Evolutionary conservation across 208 protist genomes (phyloP).

Genomic region (Angomonas ambiguus): DNA sequence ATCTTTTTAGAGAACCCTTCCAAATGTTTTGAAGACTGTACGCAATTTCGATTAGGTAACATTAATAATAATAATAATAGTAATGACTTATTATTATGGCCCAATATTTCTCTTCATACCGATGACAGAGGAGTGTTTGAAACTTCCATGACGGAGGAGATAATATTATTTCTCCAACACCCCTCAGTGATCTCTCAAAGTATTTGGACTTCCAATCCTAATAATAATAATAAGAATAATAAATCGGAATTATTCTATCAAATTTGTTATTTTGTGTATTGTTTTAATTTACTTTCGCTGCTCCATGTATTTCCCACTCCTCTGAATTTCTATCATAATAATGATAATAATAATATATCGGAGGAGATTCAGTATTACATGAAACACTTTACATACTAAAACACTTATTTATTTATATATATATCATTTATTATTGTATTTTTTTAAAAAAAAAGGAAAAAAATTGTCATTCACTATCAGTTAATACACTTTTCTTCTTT

Average conservation of each 20-base stretch:
- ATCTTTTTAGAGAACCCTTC: not conserved
- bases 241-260: not conserved
- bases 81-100: conserved; percentile 13
- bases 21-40: not conserved
- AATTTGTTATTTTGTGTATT: not conserved
- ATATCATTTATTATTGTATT: not conserved
- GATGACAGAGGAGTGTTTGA: conserved; percentile 87
- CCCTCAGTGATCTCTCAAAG: conserved; percentile 15
- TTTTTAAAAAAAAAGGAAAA: not conserved
- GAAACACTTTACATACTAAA: too few species aligned
- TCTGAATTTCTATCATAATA: not conserved
- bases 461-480: too few species aligned
- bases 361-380: too few species aligned
- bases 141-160: conserved; percentile 56
- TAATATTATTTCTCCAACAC: conserved; percentile 44
- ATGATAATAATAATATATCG: not conserved
- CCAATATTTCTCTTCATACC: conserved; percentile 70
- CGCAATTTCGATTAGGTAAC: too few species aligned
- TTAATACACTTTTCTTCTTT: too few species aligned
- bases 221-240: conserved; percentile 6
- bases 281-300: not conserved
- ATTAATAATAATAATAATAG: not conserved
- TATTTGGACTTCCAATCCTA: conserved; percentile 3
- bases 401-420: too few species aligned
- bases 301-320: not conserved